phyloP scores from a whole-genome alignment of 805 yeast genomes.

The Lachancea meyersii region DNA sequence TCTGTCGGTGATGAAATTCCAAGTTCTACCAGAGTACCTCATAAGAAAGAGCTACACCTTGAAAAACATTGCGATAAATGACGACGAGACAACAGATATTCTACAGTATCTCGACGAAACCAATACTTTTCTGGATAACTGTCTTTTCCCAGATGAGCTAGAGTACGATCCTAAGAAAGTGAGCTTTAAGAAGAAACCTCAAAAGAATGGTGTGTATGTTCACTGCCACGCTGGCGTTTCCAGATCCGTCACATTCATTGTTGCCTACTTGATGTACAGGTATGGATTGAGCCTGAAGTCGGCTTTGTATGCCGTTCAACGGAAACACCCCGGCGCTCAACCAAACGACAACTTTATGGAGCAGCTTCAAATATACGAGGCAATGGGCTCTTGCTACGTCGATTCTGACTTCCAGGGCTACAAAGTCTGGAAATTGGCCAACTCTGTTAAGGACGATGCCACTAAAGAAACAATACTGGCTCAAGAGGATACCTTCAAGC shows the following conservation, averaged over 20 bases:
- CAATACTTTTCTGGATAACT: conserved; percentile 60
- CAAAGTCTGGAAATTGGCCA: conserved; percentile 39
- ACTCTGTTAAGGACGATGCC: conserved; percentile 38
- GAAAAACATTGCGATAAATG: conserved; percentile 65
- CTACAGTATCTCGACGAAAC: conserved; percentile 54
- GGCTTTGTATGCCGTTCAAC: conserved; percentile 68
- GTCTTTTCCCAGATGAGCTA: conserved; percentile 43
- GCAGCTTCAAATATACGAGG: conserved; percentile 62
- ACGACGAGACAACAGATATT: conserved; percentile 61
- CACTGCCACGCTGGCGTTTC: conserved; percentile 93
- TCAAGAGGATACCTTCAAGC: conserved; percentile 29
- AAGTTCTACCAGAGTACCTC: conserved; percentile 47
- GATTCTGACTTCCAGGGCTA: conserved; percentile 33
- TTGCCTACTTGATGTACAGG: conserved; percentile 84
- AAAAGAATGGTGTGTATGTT: conserved; percentile 45
- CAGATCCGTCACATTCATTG: conserved; percentile 76
- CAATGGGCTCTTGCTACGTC: conserved; percentile 34
- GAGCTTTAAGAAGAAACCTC: conserved; percentile 32
- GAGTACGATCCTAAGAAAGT: conserved; percentile 29
- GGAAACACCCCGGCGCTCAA: conserved; percentile 52
- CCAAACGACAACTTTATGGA: conserved; percentile 72
- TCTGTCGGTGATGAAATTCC: conserved; percentile 62
- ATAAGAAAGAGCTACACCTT: conserved; percentile 41
- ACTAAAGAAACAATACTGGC: conserved; percentile 32
- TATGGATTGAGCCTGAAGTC: conserved; percentile 51